phyloP scores from a whole-genome alignment of 2,329 filamentous ascomycete genomes.

The Claviceps sp. region DNA sequence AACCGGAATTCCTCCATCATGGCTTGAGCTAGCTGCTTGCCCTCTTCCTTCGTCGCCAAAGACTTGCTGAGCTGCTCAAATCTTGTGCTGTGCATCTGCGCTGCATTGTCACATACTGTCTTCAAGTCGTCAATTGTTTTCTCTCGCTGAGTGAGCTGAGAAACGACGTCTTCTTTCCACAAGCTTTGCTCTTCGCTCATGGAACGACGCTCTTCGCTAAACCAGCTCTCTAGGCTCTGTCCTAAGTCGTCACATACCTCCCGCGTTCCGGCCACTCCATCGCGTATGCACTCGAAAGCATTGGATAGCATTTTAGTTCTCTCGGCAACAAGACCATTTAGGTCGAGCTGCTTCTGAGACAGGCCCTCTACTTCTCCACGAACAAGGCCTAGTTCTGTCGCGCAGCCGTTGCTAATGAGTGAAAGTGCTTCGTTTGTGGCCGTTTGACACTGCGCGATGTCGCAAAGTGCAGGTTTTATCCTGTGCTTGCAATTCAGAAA shows the following conservation, averaged over 20 bases:
- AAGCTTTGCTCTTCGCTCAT: slow-evolving; percentile 1
- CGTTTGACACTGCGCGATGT: slow-evolving; percentile 2
- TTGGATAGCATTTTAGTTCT: neutral
- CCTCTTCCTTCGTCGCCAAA: slow-evolving; percentile 4
- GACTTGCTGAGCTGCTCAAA: slow-evolving; percentile 2
- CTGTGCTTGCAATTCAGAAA: neutral
- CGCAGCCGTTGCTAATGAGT: slow-evolving; percentile 2
- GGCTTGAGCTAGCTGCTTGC: slow-evolving; percentile 8
- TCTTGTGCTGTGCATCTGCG: neutral
- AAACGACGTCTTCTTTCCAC: slow-evolving; percentile 1
- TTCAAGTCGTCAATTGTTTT: slow-evolving; percentile 2
- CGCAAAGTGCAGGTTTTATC: slow-evolving; percentile 2
- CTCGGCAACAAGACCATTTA: slow-evolving; percentile 5
- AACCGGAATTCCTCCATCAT: slow-evolving; percentile 10
- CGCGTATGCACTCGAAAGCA: neutral
- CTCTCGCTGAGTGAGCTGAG: neutral
- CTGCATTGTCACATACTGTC: neutral
- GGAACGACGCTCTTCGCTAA: neutral
- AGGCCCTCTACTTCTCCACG: slow-evolving; percentile 2
- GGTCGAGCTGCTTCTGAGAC: slow-evolving; percentile 5
- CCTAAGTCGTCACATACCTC: neutral
- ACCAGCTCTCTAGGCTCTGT: neutral
- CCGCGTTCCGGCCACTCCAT: neutral
- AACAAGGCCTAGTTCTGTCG: slow-evolving; percentile 1
- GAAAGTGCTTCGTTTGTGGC: slow-evolving; percentile 2